Percentiles rank a stretch among this genome's conserved stretches.
Conservation (phyloP, 495 filamentous ascomycete genomes). For the Penicillium silybi region DNA sequence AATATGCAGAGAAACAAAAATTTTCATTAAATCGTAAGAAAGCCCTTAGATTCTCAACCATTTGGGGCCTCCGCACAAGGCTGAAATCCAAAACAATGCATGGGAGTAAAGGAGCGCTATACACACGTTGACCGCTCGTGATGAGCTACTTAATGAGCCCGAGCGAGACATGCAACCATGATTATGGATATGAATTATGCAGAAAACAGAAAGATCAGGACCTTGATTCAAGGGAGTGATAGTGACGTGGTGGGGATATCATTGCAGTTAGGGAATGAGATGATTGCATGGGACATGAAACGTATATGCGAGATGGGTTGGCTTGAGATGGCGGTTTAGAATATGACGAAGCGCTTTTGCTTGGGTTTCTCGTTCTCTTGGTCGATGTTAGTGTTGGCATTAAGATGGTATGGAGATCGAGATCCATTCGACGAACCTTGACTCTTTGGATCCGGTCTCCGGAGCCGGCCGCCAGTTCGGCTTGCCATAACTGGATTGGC, state of each 20-base stretch:
- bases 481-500: slow-evolving; percentile 42
- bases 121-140: neutral
- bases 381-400: neutral
- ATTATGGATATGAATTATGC: neutral
- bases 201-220: neutral
- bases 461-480: slow-evolving; percentile 7
- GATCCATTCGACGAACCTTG: slow-evolving; percentile 9
- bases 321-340: slow-evolving; percentile 9
- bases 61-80: too few species aligned
- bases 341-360: slow-evolving; percentile 34
- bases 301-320: neutral
- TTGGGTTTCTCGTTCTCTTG: slow-evolving; percentile 23
- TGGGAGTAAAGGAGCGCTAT: neutral
- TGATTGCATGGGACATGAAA: neutral
- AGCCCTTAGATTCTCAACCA: neutral
- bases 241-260: neutral
- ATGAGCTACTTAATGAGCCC: neutral
- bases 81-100: neutral
- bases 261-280: neutral
- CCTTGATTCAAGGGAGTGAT: neutral
- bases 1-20: neutral
- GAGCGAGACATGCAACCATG: neutral
- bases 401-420: neutral
- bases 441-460: slow-evolving; percentile 14
- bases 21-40: neutral